Conservation (phyloP, 352 stramenopile genomes). For the Phytophthora tubulina region DNA sequence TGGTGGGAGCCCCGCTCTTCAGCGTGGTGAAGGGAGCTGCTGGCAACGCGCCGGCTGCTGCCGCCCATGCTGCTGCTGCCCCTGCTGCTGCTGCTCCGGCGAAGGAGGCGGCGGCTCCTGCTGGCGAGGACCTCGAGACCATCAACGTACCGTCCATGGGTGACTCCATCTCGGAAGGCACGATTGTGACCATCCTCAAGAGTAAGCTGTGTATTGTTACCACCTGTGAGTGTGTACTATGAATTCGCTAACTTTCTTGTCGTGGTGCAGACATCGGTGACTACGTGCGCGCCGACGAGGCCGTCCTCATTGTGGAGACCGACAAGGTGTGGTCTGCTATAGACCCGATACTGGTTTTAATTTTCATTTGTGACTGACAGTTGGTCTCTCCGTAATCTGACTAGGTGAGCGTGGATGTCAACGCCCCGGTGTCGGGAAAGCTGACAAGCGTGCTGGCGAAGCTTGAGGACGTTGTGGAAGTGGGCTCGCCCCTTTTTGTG, state of each 20-base stretch:
- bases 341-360: too few species aligned
- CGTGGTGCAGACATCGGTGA: slow-evolving; percentile 90
- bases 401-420: slow-evolving; percentile 92
- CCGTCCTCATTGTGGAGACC: slow-evolving; percentile 98
- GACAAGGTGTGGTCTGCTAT: slow-evolving; percentile 92
- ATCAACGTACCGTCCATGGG: slow-evolving; percentile 92
- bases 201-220: slow-evolving; percentile 46
- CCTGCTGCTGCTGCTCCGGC: slow-evolving; percentile 26
- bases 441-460: slow-evolving; percentile 95
- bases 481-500: slow-evolving; percentile 77
- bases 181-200: slow-evolving; percentile 93
- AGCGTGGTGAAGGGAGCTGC: slow-evolving; percentile 57
- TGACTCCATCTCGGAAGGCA: slow-evolving; percentile 99
- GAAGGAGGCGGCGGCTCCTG: slow-evolving; percentile 32
- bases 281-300: slow-evolving; percentile 95
- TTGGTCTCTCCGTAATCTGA: neutral
- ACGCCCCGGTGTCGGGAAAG: slow-evolving; percentile 90
- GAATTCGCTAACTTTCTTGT: slow-evolving; percentile 7
- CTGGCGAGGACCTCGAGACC: slow-evolving; percentile 63
- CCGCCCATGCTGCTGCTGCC: slow-evolving; percentile 16
- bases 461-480: slow-evolving; percentile 96
- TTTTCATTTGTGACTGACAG: slow-evolving; percentile 8
- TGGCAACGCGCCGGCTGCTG: slow-evolving; percentile 32
- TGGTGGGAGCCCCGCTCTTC: slow-evolving; percentile 95
- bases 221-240: neutral